These are phyloP conservation scores for Nicotiana rustica DNA, from an alignment of 305 asterid genomes.

Conservation along the genomic window DNA sequence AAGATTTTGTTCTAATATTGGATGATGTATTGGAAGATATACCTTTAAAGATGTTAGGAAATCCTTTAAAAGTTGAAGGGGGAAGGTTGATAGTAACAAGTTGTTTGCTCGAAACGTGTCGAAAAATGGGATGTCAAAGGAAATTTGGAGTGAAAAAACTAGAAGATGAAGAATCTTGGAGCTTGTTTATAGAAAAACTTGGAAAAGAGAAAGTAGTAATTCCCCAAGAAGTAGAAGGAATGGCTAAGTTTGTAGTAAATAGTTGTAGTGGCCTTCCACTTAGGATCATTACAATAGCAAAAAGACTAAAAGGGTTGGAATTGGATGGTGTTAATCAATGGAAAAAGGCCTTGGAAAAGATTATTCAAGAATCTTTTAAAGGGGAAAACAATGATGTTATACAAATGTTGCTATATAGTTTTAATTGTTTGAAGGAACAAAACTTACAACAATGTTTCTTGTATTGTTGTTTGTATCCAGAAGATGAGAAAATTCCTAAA, in stretches of 20 bases:
- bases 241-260: background rate
- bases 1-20: background rate
- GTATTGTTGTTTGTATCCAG: conserved; percentile 44
- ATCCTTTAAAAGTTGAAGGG: conserved; percentile 26
- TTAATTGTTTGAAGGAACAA: conserved; percentile 41
- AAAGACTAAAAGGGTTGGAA: background rate
- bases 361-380: conserved; percentile 14
- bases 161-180: conserved; percentile 26
- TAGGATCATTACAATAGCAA: background rate
- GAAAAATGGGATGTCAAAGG: conserved; percentile 27
- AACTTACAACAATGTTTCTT: conserved; percentile 41
- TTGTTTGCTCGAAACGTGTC: conserved; percentile 22
- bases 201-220: background rate
- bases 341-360: background rate
- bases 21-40: conserved; percentile 22
- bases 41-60: conserved; percentile 22
- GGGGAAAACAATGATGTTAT: conserved; percentile 23
- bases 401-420: conserved; percentile 34
- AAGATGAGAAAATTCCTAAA: conserved; percentile 32
- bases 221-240: conserved; percentile 27
- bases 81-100: conserved; percentile 32
- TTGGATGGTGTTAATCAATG: conserved; percentile 19
- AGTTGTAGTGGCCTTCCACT: conserved; percentile 12
- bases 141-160: background rate
- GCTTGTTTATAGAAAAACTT: conserved; percentile 14